These are phyloP conservation scores for Paecilomyces sp. DNA, from an alignment of 2,329 filamentous ascomycete species.

Conservation along the genomic window DNA sequence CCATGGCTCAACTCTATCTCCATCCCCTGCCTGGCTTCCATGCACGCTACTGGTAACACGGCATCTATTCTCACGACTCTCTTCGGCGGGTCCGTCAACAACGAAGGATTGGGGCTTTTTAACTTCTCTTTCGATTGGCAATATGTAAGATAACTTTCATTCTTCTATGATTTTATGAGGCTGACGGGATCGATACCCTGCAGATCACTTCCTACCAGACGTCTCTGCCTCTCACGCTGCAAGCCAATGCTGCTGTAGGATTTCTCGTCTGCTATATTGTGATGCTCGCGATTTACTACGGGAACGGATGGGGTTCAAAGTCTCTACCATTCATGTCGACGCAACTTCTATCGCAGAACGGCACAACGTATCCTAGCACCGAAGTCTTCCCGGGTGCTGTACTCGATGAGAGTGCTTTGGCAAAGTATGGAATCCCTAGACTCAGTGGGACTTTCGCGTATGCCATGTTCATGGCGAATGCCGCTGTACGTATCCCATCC, in stretches of 20 bases:
- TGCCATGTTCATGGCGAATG: conserved; percentile 51
- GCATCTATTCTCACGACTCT: conserved; percentile 40
- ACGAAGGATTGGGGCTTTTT: conserved; percentile 47
- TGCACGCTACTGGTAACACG: conserved; percentile 43
- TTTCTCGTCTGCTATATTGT: conserved; percentile 43
- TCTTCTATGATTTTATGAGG: too few species aligned
- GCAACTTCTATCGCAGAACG: conserved; percentile 33
- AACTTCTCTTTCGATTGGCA: conserved; percentile 49
- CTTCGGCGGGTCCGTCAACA: conserved; percentile 47
- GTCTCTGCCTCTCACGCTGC: conserved; percentile 46
- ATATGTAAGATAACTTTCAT: conserved; percentile 20
- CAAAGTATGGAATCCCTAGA: conserved; percentile 39
- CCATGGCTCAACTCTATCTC: conserved; percentile 51
- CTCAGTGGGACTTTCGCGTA: conserved; percentile 47
- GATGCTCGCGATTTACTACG: conserved; percentile 49
- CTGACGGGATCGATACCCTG: neutral
- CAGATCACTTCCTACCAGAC: conserved; percentile 50
- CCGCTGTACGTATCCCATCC: conserved; percentile 37
- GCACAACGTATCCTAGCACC: conserved; percentile 34
- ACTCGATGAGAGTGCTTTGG: conserved; percentile 27
- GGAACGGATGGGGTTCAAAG: conserved; percentile 41
- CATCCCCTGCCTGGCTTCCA: conserved; percentile 47
- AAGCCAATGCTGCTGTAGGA: conserved; percentile 42
- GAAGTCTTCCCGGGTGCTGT: conserved; percentile 30
- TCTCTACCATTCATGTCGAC: conserved; percentile 52